These are phyloP conservation scores for Neophaeococcomyces aloes DNA, from an alignment of 2,329 filamentous ascomycete species.

Conservation along the genomic window DNA sequence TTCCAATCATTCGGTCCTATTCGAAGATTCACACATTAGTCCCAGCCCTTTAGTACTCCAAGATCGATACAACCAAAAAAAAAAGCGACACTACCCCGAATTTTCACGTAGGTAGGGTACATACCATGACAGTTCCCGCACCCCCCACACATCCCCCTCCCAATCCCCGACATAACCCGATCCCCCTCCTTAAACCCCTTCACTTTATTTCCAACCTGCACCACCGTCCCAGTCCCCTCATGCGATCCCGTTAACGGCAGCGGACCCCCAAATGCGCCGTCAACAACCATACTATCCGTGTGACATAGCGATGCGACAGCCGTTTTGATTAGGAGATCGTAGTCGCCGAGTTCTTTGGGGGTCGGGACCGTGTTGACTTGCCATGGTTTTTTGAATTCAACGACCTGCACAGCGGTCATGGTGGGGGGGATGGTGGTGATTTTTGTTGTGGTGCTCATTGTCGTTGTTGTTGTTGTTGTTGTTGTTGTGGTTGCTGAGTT, in stretches of 20 bases:
- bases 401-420: constrained; percentile 20
- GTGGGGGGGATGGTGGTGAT: constrained; percentile 15
- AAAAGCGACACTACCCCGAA: no score
- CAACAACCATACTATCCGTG: constrained; percentile 47
- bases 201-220: constrained; percentile 23
- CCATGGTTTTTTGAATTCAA: constrained; percentile 41
- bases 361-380: constrained; percentile 39
- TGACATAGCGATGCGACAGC: constrained; percentile 54
- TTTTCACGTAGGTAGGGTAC: no score
- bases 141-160: constrained; percentile 42
- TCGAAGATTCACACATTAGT: constrained; percentile 12
- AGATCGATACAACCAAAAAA: no score
- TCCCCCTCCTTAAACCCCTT: constrained; percentile 40
- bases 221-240: constrained; percentile 44
- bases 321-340: constrained; percentile 49
- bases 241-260: constrained; percentile 47
- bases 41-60: background rate
- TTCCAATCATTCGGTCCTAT: constrained; percentile 35
- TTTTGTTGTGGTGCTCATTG: constrained; percentile 13
- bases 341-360: constrained; percentile 36
- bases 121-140: constrained; percentile 41
- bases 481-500: no score
- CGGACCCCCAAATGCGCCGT: constrained; percentile 38
- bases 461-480: constrained; percentile 1
- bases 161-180: constrained; percentile 47